These are phyloP conservation scores for Microsporum ferrugineum DNA, from an alignment of 2,329 filamentous ascomycete genomes.

Conservation along the genomic window DNA sequence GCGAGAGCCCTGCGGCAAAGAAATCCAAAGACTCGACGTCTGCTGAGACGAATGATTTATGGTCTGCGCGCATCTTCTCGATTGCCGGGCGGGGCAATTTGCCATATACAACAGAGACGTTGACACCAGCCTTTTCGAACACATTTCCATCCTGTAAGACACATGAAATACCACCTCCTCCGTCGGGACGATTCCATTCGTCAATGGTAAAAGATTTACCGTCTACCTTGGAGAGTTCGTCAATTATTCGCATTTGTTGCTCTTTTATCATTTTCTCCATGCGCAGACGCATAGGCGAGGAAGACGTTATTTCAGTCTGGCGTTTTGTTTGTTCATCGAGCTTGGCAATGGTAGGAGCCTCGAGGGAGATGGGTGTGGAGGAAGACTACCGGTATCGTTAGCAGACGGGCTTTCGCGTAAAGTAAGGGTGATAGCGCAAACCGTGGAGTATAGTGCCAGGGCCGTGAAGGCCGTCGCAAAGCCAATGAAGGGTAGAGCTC, in stretches of 20 bases:
- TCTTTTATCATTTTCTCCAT: constrained; percentile 96
- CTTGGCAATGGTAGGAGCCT: constrained; percentile 59
- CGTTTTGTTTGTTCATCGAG: constrained; percentile 71
- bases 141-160: constrained; percentile 93
- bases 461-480: constrained; percentile 5
- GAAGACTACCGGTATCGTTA: constrained; percentile 4
- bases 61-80: constrained; percentile 83
- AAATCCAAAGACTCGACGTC: constrained; percentile 77
- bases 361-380: constrained; percentile 5
- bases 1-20: constrained; percentile 84
- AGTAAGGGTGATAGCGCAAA: neutral
- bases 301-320: constrained; percentile 59
- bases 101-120: constrained; percentile 90
- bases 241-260: constrained; percentile 79
- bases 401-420: neutral
- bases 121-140: constrained; percentile 95
- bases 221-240: constrained; percentile 71
- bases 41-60: constrained; percentile 72
- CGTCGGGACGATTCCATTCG: constrained; percentile 75
- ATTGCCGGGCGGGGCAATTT: constrained; percentile 78
- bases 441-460: neutral
- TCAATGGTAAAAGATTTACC: constrained; percentile 72
- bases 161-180: constrained; percentile 86
- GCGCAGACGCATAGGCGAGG: constrained; percentile 89
- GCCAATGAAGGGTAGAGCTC: neutral